Percentiles rank a stretch among this genome's conserved stretches.
These are phyloP conservation scores for Trichoderma gamsii DNA, from an alignment of 495 filamentous ascomycete genomes.

Conservation along the genomic window DNA sequence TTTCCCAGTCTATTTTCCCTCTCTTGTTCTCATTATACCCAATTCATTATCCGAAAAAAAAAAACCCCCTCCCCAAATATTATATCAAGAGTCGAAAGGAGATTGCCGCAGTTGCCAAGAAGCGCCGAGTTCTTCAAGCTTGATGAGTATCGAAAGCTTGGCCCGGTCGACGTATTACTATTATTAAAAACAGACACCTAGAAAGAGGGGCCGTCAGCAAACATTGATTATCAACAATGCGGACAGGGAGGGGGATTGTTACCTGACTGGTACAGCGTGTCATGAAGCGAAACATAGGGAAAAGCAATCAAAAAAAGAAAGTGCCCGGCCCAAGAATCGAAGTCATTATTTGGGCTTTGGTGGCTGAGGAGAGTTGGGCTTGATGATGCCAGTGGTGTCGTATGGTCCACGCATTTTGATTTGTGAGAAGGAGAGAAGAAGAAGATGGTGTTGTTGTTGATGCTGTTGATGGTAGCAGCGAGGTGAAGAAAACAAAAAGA, in stretches of 20 bases:
- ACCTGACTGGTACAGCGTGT: constrained; percentile 11
- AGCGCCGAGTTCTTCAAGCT: neutral
- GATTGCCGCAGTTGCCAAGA: constrained; percentile 4
- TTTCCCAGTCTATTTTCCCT: constrained; percentile 14
- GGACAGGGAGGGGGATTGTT: neutral
- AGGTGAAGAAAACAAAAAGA: neutral
- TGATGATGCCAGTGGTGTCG: constrained; percentile 13
- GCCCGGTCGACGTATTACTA: constrained; percentile 2
- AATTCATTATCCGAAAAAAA: neutral
- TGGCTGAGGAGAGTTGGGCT: constrained; percentile 14
- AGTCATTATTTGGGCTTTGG: constrained; percentile 13
- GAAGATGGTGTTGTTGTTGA: neutral
- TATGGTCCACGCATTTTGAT: constrained; percentile 14
- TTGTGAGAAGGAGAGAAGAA: neutral
- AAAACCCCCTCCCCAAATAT: too few species aligned
- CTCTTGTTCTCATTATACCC: neutral
- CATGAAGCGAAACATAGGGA: neutral
- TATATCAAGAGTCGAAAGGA: neutral
- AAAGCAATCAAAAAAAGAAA: neutral
- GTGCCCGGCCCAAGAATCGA: neutral
- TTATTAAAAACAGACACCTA: constrained; percentile 1
- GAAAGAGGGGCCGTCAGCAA: neutral
- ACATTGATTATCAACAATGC: neutral
- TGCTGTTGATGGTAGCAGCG: neutral
- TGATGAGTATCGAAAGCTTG: neutral